phyloP scores from a whole-genome alignment of 164 flowering plant genomes.

The Berberis vulgaris region DNA sequence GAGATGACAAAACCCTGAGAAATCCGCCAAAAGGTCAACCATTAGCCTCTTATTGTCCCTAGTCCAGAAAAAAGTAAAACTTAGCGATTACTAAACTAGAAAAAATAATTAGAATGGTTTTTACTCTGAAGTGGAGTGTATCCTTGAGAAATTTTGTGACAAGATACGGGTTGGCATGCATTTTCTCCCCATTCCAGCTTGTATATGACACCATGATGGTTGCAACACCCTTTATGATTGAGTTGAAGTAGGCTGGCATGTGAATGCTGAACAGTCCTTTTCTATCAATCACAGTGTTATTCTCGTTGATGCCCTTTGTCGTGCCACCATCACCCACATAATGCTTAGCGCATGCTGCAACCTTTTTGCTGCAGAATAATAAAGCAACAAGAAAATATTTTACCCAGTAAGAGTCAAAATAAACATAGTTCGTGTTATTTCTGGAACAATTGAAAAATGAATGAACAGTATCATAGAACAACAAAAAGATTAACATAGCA shows the following conservation, averaged over 20 bases:
- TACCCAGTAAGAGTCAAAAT: background rate
- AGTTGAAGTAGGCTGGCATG: slow-evolving; percentile 5
- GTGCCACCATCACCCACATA: slow-evolving; percentile 14
- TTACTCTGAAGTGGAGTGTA: slow-evolving; percentile 5
- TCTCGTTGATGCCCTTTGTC: slow-evolving; percentile 8
- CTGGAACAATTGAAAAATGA: background rate
- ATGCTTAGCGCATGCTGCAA: slow-evolving; percentile 11
- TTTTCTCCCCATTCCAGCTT: slow-evolving; percentile 8
- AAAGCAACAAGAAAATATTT: background rate
- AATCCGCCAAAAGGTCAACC: background rate
- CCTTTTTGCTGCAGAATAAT: background rate
- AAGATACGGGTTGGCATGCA: slow-evolving; percentile 5
- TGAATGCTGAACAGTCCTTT: slow-evolving; percentile 7
- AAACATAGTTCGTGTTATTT: background rate
- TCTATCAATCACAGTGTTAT: slow-evolving; percentile 1
- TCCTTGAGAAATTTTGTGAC: slow-evolving; percentile 7
- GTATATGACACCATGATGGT: slow-evolving; percentile 8
- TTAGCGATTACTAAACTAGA: background rate
- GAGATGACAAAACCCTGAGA: slow-evolving; percentile 5
- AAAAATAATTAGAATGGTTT: background rate
- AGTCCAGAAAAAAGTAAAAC: background rate
- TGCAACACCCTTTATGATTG: slow-evolving; percentile 10
- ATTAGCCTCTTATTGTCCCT: background rate
- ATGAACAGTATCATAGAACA: background rate
- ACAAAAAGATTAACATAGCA: background rate